These are phyloP conservation scores for Takakia lepidozioides DNA, from an alignment of 225 moss, liverwort and hornwort species.

Conservation along the genomic window DNA sequence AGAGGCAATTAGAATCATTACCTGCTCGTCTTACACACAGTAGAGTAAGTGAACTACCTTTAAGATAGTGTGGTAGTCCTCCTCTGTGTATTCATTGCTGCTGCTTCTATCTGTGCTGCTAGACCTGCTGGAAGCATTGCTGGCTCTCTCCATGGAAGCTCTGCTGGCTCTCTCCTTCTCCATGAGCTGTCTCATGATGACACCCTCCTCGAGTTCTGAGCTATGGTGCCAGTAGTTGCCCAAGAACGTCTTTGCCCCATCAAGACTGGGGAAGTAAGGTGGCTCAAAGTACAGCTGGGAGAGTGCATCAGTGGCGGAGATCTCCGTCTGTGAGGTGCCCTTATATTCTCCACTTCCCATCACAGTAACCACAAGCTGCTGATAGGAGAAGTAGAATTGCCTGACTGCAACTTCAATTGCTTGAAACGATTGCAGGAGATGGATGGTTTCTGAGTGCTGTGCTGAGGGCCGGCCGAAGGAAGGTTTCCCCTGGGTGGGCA, in stretches of 20 bases:
- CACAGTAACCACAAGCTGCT: slow-evolving; percentile 70
- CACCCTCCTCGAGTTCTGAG: slow-evolving; percentile 35
- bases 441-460: slow-evolving; percentile 59
- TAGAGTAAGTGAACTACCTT: slow-evolving; percentile 6
- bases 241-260: slow-evolving; percentile 70
- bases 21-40: not conserved
- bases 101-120: slow-evolving; percentile 19
- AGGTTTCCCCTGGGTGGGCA: slow-evolving; percentile 20
- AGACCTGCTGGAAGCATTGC: slow-evolving; percentile 23
- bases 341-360: slow-evolving; percentile 86
- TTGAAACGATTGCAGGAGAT: slow-evolving; percentile 74
- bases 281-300: slow-evolving; percentile 81
- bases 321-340: slow-evolving; percentile 29
- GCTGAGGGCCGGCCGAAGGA: slow-evolving; percentile 28
- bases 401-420: slow-evolving; percentile 67
- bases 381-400: slow-evolving; percentile 83
- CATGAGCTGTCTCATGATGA: slow-evolving; percentile 30
- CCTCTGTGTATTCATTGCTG: slow-evolving; percentile 6
- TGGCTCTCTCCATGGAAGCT: slow-evolving; percentile 7
- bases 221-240: slow-evolving; percentile 62
- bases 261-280: slow-evolving; percentile 76
- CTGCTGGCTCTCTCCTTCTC: slow-evolving; percentile 14
- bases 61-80: slow-evolving; percentile 1
- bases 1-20: not conserved
- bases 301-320: slow-evolving; percentile 53